Evolutionary conservation across 768 basidiomycete species (phyloP).

Genomic region (Rhizopogon vinicolor): DNA sequence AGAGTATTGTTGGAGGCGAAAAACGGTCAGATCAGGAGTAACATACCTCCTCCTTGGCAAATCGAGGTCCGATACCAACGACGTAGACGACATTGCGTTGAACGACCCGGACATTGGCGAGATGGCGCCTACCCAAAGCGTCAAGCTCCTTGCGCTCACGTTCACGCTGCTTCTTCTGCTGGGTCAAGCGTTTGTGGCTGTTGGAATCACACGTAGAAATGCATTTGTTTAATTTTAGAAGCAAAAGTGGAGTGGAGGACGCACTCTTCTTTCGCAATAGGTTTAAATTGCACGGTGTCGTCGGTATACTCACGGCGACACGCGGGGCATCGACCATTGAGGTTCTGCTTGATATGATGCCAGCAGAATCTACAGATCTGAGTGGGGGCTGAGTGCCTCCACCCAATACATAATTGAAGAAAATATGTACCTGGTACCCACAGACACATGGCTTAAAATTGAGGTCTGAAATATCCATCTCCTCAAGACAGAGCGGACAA

Average conservation of each 20-base stretch:
- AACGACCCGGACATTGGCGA: slow-evolving; percentile 93
- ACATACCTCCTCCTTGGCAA: slow-evolving; percentile 93
- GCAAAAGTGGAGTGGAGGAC: slow-evolving; percentile 28
- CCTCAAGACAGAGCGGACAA: slow-evolving; percentile 96
- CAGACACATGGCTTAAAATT: slow-evolving; percentile 99
- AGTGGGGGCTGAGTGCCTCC: neutral
- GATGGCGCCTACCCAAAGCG: slow-evolving; percentile 72
- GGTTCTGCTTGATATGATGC: slow-evolving; percentile 95
- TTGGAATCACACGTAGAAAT: slow-evolving; percentile 4
- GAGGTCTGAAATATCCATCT: slow-evolving; percentile 98
- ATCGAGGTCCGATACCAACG: slow-evolving; percentile 88
- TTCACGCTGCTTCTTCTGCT: slow-evolving; percentile 93
- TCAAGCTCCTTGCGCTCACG: slow-evolving; percentile 96
- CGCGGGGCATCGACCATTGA: slow-evolving; percentile 95
- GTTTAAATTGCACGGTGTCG: slow-evolving; percentile 90
- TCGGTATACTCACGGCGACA: slow-evolving; percentile 92
- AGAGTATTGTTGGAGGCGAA: slow-evolving; percentile 1
- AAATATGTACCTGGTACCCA: slow-evolving; percentile 79
- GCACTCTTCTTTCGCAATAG: slow-evolving; percentile 93
- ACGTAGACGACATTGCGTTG: slow-evolving; percentile 96
- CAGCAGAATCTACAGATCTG: slow-evolving; percentile 99
- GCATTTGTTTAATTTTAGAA: slow-evolving; percentile 10
- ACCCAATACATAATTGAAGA: slow-evolving; percentile 9
- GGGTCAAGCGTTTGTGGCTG: slow-evolving; percentile 92
- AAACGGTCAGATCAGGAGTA: slow-evolving; percentile 1